phyloP scores from a whole-genome alignment of 805 yeast genomes.

The Kuraishia hungarica region DNA sequence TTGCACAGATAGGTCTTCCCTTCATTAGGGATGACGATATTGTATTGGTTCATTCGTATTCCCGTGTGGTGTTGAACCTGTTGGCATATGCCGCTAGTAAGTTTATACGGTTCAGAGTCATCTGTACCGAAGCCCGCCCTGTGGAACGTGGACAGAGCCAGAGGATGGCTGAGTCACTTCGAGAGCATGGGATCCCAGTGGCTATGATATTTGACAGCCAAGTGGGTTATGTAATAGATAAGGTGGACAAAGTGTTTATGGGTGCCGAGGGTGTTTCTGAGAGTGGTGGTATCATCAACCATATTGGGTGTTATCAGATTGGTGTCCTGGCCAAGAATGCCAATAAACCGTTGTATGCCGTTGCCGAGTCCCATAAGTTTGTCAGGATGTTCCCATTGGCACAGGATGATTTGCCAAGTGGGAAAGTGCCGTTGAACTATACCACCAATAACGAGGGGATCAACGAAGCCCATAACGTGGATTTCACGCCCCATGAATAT shows the following conservation, averaged over 20 bases:
- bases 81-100: slow-evolving; percentile 70
- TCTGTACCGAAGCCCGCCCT: slow-evolving; percentile 91
- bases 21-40: slow-evolving; percentile 92
- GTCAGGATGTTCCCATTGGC: slow-evolving; percentile 93
- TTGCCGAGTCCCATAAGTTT: slow-evolving; percentile 91
- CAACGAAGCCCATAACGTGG: slow-evolving; percentile 54
- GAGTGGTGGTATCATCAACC: slow-evolving; percentile 95
- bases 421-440: slow-evolving; percentile 37
- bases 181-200: slow-evolving; percentile 74
- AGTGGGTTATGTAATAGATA: slow-evolving; percentile 86
- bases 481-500: slow-evolving; percentile 93
- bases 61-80: slow-evolving; percentile 81
- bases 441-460: slow-evolving; percentile 22
- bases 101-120: slow-evolving; percentile 76
- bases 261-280: slow-evolving; percentile 99
- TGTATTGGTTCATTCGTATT: slow-evolving; percentile 81
- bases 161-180: slow-evolving; percentile 59
- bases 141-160: slow-evolving; percentile 74
- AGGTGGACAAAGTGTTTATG: slow-evolving; percentile 86
- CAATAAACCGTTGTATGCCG: slow-evolving; percentile 89
- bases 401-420: slow-evolving; percentile 80
- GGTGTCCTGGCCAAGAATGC: slow-evolving; percentile 88
- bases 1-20: slow-evolving; percentile 81
- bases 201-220: slow-evolving; percentile 86
- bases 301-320: slow-evolving; percentile 89